Base-by-base conservation (phyloP, 345 rosid species). In the Corchorus capsularis region DNA sequence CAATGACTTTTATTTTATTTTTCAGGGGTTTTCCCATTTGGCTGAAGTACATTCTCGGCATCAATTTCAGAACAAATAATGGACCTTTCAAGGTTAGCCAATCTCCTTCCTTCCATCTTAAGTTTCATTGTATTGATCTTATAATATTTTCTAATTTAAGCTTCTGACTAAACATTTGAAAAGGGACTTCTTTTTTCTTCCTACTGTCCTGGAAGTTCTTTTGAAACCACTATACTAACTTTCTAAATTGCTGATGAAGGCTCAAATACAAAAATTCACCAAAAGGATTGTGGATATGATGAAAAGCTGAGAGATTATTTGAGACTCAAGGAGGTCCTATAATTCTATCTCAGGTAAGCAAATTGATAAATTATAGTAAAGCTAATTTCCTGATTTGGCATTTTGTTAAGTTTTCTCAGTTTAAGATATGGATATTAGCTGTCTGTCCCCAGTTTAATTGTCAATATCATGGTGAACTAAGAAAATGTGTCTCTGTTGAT, bases 281-380 rank as follows among this genome's bases (percentile, higher is more conserved):
- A 78, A 84, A 66, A 96, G 91, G 92, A 91, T 96, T 79, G 99
- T 94, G 76, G 81, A 90, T 73, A 92, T 96, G 97, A 94, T 96
- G 99, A 94, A 94, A 94, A 89, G 94, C 93, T 67, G 98, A 96
- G 82, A 78, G 87, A 74, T 79, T 96, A 35, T 96, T 83, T 72
- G 91, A 91, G 86, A 82, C 96, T 47, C 98, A 94, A 82, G 99
- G 99, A 1, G 98, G 99, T 70, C 99, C 99, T 60, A 94, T 96
- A 49, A 96, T 96, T 77, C 82, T 96, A 71, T 96, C 99, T 67
- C 99, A 96, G 97, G 98, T 96, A 84, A 47, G 54, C 55, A 69
- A 37, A 45, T 8, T 68, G 49, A 19, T 55, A 17, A 39, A 68
- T 73, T 77, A 17, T 41, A 15, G 32, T 72, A 55, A 69, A 54